phyloP scores from a whole-genome alignment of 345 rosid genomes.

The Ceriops tagal region DNA sequence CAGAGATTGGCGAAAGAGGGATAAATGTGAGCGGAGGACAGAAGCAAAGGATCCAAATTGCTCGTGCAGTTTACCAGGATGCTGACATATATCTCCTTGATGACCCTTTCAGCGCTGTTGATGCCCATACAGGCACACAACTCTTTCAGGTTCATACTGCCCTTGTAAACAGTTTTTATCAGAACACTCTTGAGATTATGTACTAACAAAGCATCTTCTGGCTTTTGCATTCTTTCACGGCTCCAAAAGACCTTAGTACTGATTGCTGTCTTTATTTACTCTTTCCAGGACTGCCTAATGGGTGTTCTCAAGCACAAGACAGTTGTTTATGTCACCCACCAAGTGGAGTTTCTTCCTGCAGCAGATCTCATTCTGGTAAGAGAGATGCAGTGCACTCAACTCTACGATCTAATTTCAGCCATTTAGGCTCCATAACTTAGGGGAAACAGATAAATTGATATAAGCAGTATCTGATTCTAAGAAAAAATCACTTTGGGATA shows the following conservation, averaged over 20 bases:
- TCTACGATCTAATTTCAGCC: not conserved
- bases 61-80: conserved; percentile 88
- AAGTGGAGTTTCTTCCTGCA: conserved; percentile 94
- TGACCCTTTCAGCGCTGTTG: conserved; percentile 96
- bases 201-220: too few species aligned
- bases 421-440: not conserved
- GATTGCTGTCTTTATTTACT: not conserved
- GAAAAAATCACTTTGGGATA: not conserved
- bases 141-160: conserved; percentile 55
- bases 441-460: too few species aligned
- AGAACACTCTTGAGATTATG: too few species aligned
- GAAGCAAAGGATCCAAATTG: conserved; percentile 91
- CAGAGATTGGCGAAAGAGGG: conserved; percentile 96
- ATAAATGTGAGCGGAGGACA: conserved; percentile 99
- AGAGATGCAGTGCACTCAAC: conserved; percentile 3
- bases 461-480: not conserved
- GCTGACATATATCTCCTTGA: conserved; percentile 87
- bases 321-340: conserved; percentile 83
- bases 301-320: conserved; percentile 76
- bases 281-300: conserved; percentile 77
- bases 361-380: conserved; percentile 92
- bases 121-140: conserved; percentile 91
- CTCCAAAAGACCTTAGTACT: not conserved
- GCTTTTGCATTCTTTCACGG: too few species aligned
- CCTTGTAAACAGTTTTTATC: too few species aligned